phyloP scores from a whole-genome alignment of 2,329 filamentous ascomycete genomes.

The Verticillium zaregamsianum region DNA sequence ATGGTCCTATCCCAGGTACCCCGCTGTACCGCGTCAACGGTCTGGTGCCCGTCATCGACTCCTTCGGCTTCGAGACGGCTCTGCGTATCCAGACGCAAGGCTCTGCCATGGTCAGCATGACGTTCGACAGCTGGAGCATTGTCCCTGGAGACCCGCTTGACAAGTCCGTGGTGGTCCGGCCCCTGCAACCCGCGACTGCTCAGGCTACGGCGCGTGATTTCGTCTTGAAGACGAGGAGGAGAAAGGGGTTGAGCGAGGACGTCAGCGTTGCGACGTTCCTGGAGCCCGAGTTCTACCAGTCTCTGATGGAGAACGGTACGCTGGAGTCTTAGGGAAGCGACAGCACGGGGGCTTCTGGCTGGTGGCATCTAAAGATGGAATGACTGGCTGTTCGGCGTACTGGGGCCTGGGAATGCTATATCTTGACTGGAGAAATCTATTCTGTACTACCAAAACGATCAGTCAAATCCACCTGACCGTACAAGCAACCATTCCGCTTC shows the following conservation, averaged over 20 bases:
- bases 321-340: conserved; percentile 31
- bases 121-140: conserved; percentile 94
- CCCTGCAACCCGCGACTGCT: conserved; percentile 81
- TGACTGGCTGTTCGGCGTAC: not conserved
- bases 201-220: conserved; percentile 94
- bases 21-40: conserved; percentile 90
- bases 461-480: not conserved
- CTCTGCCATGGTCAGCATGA: conserved; percentile 81
- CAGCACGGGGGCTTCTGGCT: not conserved
- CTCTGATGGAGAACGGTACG: conserved; percentile 82
- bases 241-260: conserved; percentile 94
- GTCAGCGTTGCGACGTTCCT: conserved; percentile 94
- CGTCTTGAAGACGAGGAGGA: conserved; percentile 87
- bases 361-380: not conserved
- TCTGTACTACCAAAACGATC: not conserved
- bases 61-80: conserved; percentile 97
- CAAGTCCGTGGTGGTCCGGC: conserved; percentile 73
- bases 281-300: conserved; percentile 88
- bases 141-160: conserved; percentile 95
- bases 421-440: not conserved
- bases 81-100: conserved; percentile 94
- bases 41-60: conserved; percentile 92
- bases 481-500: not conserved
- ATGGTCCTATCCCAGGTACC: conserved; percentile 89
- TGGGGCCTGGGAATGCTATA: not conserved